Conservation (phyloP, 2,329 filamentous ascomycete genomes). For the Pseudocercospora macadamiae region DNA sequence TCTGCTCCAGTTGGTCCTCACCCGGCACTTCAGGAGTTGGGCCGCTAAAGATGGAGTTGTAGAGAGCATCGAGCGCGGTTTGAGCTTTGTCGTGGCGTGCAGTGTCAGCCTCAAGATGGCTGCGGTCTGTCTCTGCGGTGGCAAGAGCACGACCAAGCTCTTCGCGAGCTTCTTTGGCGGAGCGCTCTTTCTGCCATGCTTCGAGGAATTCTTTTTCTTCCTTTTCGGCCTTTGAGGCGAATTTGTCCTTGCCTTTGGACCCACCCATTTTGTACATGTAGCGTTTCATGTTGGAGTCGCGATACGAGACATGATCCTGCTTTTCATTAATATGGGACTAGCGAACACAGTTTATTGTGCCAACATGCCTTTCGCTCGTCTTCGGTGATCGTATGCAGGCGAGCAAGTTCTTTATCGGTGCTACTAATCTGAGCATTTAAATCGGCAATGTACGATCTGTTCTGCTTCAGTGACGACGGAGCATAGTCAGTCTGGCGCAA, state of each 20-base stretch:
- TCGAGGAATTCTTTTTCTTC: slow-evolving; percentile 61
- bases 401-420: slow-evolving; percentile 44
- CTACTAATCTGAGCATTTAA: slow-evolving; percentile 47
- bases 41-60: slow-evolving; percentile 58
- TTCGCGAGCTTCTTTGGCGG: slow-evolving; percentile 49
- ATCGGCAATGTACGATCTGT: slow-evolving; percentile 50
- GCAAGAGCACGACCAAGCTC: slow-evolving; percentile 46
- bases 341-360: no score
- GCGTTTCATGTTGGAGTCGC: slow-evolving; percentile 56
- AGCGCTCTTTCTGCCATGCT: slow-evolving; percentile 53
- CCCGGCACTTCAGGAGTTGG: slow-evolving; percentile 57
- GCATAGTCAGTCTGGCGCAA: slow-evolving; percentile 57
- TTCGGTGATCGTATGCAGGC: slow-evolving; percentile 46
- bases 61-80: slow-evolving; percentile 55
- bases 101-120: slow-evolving; percentile 43
- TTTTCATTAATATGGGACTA: not conserved
- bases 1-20: slow-evolving; percentile 55
- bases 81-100: slow-evolving; percentile 48
- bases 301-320: slow-evolving; percentile 56
- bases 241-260: slow-evolving; percentile 49
- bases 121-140: slow-evolving; percentile 44
- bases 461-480: slow-evolving; percentile 49
- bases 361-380: slow-evolving; percentile 51
- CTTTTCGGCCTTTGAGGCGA: slow-evolving; percentile 53
- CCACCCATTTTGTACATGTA: slow-evolving; percentile 57